These are phyloP conservation scores for Pythium dissotocum DNA, from an alignment of 352 stramenopile genomes.

Conservation along the genomic window DNA sequence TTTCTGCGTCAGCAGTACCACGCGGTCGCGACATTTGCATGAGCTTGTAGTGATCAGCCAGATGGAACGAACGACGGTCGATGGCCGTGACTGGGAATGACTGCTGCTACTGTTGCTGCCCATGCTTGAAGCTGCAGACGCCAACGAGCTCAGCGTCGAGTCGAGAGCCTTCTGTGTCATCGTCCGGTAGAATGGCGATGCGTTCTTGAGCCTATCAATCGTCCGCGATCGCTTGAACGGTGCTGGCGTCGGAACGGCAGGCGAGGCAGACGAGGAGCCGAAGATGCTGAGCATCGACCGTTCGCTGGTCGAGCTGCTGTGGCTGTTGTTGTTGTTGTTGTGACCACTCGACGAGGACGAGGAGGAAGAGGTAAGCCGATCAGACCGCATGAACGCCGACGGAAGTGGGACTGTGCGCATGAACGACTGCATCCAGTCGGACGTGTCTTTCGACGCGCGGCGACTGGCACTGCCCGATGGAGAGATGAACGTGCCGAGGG, in stretches of 20 bases:
- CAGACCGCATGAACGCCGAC: background rate
- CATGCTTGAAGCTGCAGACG: conserved; percentile 10
- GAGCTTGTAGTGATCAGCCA: conserved; percentile 40
- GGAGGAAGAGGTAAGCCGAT: conserved; percentile 10
- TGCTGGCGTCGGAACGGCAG: conserved; percentile 7
- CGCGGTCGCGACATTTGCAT: conserved; percentile 29
- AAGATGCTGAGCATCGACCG: conserved; percentile 16
- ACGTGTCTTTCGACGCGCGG: conserved; percentile 26
- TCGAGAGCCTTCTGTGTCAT: conserved; percentile 41
- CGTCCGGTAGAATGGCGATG: conserved; percentile 37
- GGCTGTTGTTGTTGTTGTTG: conserved; percentile 16
- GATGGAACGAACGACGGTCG: conserved; percentile 30
- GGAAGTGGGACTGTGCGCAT: conserved; percentile 25
- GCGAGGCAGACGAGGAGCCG: conserved; percentile 5
- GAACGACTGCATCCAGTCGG: conserved; percentile 36
- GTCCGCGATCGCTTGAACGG: conserved; percentile 45
- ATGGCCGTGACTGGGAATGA: conserved; percentile 4
- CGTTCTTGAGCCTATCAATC: conserved; percentile 35
- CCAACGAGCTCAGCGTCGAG: conserved; percentile 21
- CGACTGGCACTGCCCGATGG: conserved; percentile 16
- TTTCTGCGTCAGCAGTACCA: conserved; percentile 28
- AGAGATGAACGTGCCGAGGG: conserved; percentile 34
- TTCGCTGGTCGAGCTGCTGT: conserved; percentile 13
- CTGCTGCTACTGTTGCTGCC: background rate
- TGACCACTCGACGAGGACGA: background rate